Conservation (phyloP, 2,329 filamentous ascomycete species). For the Myriosclerotinia curreyana region DNA sequence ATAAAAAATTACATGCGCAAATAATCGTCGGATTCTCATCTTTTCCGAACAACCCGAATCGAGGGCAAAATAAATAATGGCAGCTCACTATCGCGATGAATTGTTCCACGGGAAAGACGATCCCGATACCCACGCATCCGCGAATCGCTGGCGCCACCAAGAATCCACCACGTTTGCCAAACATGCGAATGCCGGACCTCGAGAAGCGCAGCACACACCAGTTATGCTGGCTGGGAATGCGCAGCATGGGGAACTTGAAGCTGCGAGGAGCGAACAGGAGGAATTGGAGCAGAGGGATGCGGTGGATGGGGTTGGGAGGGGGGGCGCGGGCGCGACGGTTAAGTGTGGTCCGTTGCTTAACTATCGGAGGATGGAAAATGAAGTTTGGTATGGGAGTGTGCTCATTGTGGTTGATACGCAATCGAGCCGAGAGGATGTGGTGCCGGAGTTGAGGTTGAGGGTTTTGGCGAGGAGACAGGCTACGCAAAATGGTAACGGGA, state of each 20-base stretch:
- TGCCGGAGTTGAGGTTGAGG: conserved; percentile 57
- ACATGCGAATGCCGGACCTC: conserved; percentile 37
- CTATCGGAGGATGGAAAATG: conserved; percentile 69
- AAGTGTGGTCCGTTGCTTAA: conserved; percentile 73
- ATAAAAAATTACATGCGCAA: not conserved
- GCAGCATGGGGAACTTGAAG: conserved; percentile 22
- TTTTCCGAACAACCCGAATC: not conserved
- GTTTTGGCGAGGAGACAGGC: conserved; percentile 28
- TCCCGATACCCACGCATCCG: conserved; percentile 54
- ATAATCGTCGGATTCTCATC: not conserved
- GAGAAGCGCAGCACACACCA: conserved; percentile 47
- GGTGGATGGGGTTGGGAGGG: conserved; percentile 19
- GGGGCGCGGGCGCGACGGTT: conserved; percentile 50
- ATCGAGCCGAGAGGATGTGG: conserved; percentile 51
- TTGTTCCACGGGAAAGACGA: conserved; percentile 33
- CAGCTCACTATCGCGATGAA: conserved; percentile 29
- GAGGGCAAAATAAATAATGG: conserved; percentile 29
- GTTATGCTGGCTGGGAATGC: conserved; percentile 42
- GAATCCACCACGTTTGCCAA: conserved; percentile 55
- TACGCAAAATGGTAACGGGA: conserved; percentile 33
- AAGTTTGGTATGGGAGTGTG: conserved; percentile 79
- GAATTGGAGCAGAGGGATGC: conserved; percentile 19
- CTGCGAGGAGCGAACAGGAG: conserved; percentile 14
- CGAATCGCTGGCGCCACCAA: conserved; percentile 61
- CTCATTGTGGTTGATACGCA: conserved; percentile 75